Evolutionary conservation across 2,329 filamentous ascomycete species (phyloP), one percentile per base, ranked within the genome.

Genomic region (Penicillium decumbens): DNA sequence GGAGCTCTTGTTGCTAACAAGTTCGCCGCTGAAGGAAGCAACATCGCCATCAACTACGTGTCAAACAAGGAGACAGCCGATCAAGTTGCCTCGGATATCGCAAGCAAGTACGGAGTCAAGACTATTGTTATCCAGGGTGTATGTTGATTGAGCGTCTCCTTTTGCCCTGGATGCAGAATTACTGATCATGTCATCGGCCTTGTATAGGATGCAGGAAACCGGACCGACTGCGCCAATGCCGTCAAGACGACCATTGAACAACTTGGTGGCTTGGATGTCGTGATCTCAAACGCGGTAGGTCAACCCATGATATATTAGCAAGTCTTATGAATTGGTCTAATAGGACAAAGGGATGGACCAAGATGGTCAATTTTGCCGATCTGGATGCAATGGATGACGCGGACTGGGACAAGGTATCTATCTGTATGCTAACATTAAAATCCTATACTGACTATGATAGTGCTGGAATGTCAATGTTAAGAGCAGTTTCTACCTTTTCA

Each of bases 11-110:
- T 88, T 3, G 80, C 78, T 33, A 78, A 80, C 47, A 80, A 83
- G 28, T 88, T 91, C 59, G 87, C 87, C 7, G 71, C 77, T 20
- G 76, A 84, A 59, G 85, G 86, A 41, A 81, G 80, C 64, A 84
- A 87, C 49, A 74, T 92, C 8, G 81, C 82, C 7, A 79, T 93
- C 65, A 92, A 91, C 71, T 92, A 89, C 69, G 76, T 78, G 68
- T 80, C 77, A 54, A 83, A 80, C 65, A 67, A 74, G 30, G 76
- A 78, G 15, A 76, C 81, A 1, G 88, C 87, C 5, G 71, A 80
- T 38, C 70, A 75, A 6, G 72, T 89, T 3, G 74, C 82, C 3
- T 62, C 72, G 8, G 79, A 81, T 51, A 72, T 90, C 5, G 63
- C 78, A 37, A 61, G 65, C 6, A 65, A 79, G 25, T 77, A 80